Conservation (phyloP, 2,329 filamentous ascomycete genomes). For the Neurospora crassa region DNA sequence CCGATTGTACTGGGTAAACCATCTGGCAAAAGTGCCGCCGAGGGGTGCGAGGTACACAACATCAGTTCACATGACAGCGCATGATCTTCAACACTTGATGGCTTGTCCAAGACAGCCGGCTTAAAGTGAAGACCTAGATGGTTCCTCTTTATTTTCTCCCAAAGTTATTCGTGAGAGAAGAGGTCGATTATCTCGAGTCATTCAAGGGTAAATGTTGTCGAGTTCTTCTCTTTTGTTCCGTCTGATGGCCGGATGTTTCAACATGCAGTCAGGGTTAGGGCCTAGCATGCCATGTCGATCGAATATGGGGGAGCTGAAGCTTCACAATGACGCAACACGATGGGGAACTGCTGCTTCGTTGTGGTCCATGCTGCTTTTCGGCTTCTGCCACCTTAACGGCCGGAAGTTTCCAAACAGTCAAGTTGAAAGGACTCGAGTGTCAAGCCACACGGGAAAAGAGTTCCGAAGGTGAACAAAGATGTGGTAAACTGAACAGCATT, state of each 20-base stretch:
- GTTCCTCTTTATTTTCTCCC: not conserved
- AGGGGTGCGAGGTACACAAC: not conserved
- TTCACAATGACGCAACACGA: not conserved
- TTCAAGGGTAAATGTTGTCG: not conserved
- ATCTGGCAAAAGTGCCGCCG: not conserved
- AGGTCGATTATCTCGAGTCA: not conserved
- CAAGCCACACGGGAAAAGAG: not conserved
- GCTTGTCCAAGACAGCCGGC: not conserved
- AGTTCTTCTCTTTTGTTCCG: not conserved
- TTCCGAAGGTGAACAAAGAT: not conserved
- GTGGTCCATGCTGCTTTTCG: not conserved
- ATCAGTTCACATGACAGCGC: not conserved
- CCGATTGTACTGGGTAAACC: not conserved
- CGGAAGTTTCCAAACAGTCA: not conserved
- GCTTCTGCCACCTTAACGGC: not conserved
- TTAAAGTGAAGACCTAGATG: not conserved
- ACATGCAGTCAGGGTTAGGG: not conserved
- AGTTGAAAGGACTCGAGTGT: not conserved
- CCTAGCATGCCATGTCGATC: not conserved
- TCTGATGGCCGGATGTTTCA: not conserved
- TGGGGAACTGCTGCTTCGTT: not conserved
- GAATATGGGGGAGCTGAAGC: not conserved
- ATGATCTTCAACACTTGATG: not conserved
- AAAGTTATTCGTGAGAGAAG: too few species aligned
- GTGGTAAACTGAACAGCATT: not conserved